Base-by-base conservation (phyloP, 805 yeast species). In the Nakazawaea molendinolei region DNA sequence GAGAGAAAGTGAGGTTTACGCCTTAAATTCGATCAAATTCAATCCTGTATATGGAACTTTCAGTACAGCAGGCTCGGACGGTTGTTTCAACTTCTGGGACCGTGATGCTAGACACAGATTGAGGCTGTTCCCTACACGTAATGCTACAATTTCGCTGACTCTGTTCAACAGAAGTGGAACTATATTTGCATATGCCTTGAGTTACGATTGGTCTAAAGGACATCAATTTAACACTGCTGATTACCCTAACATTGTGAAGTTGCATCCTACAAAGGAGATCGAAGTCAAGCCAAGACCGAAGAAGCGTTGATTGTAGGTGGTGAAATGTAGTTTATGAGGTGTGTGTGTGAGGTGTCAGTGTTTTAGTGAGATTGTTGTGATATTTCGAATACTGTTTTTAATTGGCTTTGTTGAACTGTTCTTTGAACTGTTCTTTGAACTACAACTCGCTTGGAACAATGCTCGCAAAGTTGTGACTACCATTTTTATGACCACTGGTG, bases 151-250 rank as follows among this genome's bases (percentile, higher is more conserved):
- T 36, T 70, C 95, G 0, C 77, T 82, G 25, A 71, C 87, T 1
- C 77, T 78, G 4, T 92, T 90, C 65, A 92, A 86, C 61, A 69
- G 85, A 45, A 77, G 68, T 33, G 98, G 98, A 36, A 58, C 76
- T 22, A 76, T 92, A 8, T 79, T 84, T 56, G 97, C 97, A 3
- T 86, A 92, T 53, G 95, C 97, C 2, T 55, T 86, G 42, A 78
- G 95, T 44, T 90, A 92, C 60, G 98, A 92, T 56, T 92, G 98
- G 98, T 74, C 86, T 40, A 87, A 87, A 54, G 95, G 94, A n/a
- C 71, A 82, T 57, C 78, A 71, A 53, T 81, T 70, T 49, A 86
- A 85, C 63, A 72, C 79, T 29, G 82, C 76, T 3, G 86, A 80
- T 46, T 75, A 76, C 50, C 86, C 92, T 14, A 83, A 74, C 44